phyloP scores from a whole-genome alignment of 805 yeast species.

The Metschnikowia chrysomelidarum region DNA sequence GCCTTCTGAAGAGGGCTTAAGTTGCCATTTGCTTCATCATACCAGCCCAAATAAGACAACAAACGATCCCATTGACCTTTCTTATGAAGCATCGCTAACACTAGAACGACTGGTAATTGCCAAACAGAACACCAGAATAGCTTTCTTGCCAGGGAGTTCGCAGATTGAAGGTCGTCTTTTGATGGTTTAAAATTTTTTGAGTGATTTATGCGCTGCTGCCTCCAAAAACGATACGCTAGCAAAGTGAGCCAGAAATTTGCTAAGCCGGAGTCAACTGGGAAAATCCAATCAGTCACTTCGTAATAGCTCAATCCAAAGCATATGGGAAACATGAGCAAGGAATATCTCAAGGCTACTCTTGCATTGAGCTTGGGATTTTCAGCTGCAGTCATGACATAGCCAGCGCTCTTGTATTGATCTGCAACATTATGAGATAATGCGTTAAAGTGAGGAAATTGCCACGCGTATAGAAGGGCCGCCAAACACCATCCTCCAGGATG shows the following conservation, averaged over 20 bases:
- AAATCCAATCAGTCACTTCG: constrained; percentile 79
- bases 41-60: constrained; percentile 25
- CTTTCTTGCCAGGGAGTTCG: constrained; percentile 73
- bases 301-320: constrained; percentile 79
- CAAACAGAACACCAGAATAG: constrained; percentile 93
- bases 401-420: constrained; percentile 86
- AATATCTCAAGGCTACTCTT: constrained; percentile 86
- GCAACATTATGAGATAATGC: constrained; percentile 85
- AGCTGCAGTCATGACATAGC: constrained; percentile 96
- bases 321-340: constrained; percentile 90
- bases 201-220: constrained; percentile 68
- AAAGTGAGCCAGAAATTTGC: constrained; percentile 85
- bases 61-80: constrained; percentile 86
- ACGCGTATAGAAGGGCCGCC: constrained; percentile 85
- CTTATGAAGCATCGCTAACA: constrained; percentile 92
- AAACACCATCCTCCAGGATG: constrained; percentile 96
- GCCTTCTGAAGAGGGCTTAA: no score
- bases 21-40: not conserved
- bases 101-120: constrained; percentile 87
- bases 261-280: constrained; percentile 75
- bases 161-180: constrained; percentile 55
- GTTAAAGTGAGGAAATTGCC: constrained; percentile 99
- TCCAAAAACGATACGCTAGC: constrained; percentile 81
- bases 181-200: constrained; percentile 42
- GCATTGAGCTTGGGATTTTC: constrained; percentile 91